Base-by-base conservation (phyloP, 1,139 yeast genomes). In the Suhomyces terraborum region DNA sequence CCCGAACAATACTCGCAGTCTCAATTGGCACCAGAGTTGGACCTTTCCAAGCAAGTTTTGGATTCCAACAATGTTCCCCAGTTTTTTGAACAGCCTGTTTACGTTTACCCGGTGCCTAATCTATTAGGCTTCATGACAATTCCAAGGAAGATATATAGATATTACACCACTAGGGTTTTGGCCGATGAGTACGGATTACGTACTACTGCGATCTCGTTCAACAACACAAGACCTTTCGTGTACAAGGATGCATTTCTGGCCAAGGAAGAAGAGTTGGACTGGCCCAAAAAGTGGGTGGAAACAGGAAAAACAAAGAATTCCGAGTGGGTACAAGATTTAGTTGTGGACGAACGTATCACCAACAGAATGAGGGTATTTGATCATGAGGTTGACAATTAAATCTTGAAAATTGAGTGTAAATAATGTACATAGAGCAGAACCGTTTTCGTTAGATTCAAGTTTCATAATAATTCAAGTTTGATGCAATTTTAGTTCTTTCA, bases 261-360 rank as follows among this genome's bases (percentile, higher is more conserved):
- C 8, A 62, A 64, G 27, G 80, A 71, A 31, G 98, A 94, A 60
- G 98, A 93, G 59, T 59, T 65, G 13, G 95, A 88, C 52, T 94
- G 99, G 99, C 97, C 98, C 17, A 68, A 69, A 47, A 75, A 77
- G 47, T 94, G 97, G 96, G 85, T 87, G 32, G 75, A 79, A 48
- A 75, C 72, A 48, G 96, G 95, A 13, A 59, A 66, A 36, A 84
- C 79, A 42, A 83, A 80, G 54, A 68, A 77, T 31, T 84, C 95
- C 46, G 98, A 91, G 60, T 93, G 98, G 98, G 82, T 85, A 41
- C 82, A 82, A 58, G 93, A 85, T 17, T 67, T 89, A 42, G 71
- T 62, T 12, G 79, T 79, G 19, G 98, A 93, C 58, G 80, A 78
- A 12, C 68, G 96, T 47, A 78, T 93, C 19, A 64, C 77, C 10